Evolutionary conservation across 1,284 basidiomycete genomes (phyloP), one percentile per base, ranked within the genome.

Genomic region (Prillingera fragicola): DNA sequence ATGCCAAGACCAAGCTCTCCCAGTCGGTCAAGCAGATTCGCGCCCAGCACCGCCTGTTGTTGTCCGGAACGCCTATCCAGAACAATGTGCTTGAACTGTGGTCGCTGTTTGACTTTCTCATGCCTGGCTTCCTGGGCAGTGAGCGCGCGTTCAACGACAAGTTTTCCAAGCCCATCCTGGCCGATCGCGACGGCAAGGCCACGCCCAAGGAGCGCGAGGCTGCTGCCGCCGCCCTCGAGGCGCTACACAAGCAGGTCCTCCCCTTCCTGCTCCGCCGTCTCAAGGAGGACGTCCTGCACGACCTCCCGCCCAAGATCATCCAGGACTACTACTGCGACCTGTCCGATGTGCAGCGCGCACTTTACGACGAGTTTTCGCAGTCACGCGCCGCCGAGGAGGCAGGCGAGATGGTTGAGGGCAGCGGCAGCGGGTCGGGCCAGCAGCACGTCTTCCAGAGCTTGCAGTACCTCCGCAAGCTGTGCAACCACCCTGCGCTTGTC

Each of bases 291-390:
- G 95, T 98, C 18, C 76, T 99, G 49, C 75, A 90, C 58, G 95
- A 99, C 65, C 77, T 99, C 2, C 95, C 95, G 1, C 95, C 95
- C 3, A 98, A 99, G 75, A 99, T 99, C 69, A 98, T 99, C 53
- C 95, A 99, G 71, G 95, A 99, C 67, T 97, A 98, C 70, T 95
- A 97, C 64, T 97, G 94, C 76, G 94, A 98, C 63, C 78, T 99
- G 3, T 96, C 92, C 0, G 85, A 90, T 13, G 71, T 98, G 41
- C 92, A 98, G 74, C 89, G 90, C 71, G 77, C 83, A 59, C 78
- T 97, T 14, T 97, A 96, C 67, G 92, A 96, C 63, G 85, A 92
- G 62, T 95, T 91, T 62, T 82, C 86, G 1, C 80, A 81, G 63
- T 94, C 90, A 1, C 80, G 82, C 55, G 88, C 82, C 19, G 80